Evolutionary conservation across 2,329 filamentous ascomycete genomes (phyloP).

Genomic region (Fusarium vanettenii): DNA sequence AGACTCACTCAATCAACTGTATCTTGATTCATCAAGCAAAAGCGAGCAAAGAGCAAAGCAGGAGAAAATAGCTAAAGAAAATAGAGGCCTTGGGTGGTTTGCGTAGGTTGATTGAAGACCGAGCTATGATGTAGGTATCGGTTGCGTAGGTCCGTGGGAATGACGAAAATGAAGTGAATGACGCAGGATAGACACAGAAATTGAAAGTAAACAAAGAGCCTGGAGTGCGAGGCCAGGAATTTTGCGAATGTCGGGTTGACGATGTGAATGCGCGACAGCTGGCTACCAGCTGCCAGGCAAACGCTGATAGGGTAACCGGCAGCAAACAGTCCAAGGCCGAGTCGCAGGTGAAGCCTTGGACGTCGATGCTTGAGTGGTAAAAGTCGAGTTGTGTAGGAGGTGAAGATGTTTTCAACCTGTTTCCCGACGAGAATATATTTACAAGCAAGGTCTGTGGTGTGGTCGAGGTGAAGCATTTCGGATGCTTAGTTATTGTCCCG

Average conservation of each 20-base stretch:
- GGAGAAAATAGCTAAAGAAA: background rate
- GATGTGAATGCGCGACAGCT: conserved; percentile 28
- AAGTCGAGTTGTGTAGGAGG: background rate
- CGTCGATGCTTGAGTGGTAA: background rate
- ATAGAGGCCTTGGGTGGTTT: background rate
- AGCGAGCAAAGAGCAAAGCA: background rate
- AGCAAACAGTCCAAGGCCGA: background rate
- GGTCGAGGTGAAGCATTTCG: background rate
- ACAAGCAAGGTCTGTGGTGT: background rate
- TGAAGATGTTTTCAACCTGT: background rate
- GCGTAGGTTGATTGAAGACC: background rate
- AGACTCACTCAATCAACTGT: background rate
- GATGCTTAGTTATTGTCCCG: background rate
- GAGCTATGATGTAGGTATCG: background rate
- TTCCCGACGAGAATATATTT: background rate
- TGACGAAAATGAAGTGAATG: background rate
- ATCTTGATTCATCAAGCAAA: background rate
- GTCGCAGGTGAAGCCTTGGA: background rate
- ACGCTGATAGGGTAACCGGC: conserved; percentile 7
- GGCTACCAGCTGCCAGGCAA: conserved; percentile 22
- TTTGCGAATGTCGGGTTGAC: background rate
- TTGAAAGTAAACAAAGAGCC: conserved; percentile 6
- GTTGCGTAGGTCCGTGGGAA: background rate
- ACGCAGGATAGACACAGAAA: background rate
- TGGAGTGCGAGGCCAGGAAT: background rate